A percentile compares a stretch with the other conserved stretches of the same genome.
phyloP scores from a whole-genome alignment of 2,329 filamentous ascomycete genomes.

The Pseudopithomyces chartarum region DNA sequence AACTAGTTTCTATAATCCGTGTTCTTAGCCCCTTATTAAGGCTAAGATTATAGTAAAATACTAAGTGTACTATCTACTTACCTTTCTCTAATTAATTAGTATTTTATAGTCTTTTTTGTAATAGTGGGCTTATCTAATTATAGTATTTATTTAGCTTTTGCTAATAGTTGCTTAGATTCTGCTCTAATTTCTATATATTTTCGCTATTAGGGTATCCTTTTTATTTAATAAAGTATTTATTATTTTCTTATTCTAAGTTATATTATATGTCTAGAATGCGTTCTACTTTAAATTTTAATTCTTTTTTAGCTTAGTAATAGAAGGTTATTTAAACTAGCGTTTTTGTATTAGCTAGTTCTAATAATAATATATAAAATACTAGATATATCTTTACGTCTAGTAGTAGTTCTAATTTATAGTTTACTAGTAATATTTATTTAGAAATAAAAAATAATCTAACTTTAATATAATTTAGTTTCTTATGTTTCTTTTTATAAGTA shows the following conservation, averaged over 20 bases:
- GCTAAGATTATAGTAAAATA: too few relatives aligned
- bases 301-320: not conserved
- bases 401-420: conserved; percentile 1
- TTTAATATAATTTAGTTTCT: conserved; percentile 1
- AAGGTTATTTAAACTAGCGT: conserved; percentile 2
- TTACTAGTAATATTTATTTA: not conserved
- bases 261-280: not conserved
- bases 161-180: not conserved
- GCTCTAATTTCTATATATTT: not conserved
- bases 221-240: conserved; percentile 3
- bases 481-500: not conserved
- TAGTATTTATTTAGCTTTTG: too few relatives aligned
- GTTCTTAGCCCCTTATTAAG: too few relatives aligned
- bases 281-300: not conserved
- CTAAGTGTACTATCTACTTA: too few relatives aligned
- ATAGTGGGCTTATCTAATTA: too few relatives aligned
- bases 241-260: not conserved
- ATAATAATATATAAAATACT: not conserved
- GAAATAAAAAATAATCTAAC: not conserved
- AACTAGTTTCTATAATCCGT: too few relatives aligned
- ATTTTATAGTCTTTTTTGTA: not conserved
- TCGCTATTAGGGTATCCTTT: not conserved
- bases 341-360: conserved; percentile 1
- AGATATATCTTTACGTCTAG: not conserved
- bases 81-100: too few relatives aligned